These are phyloP conservation scores for Clarireedia sp. DNA, from an alignment of 2,329 filamentous ascomycete genomes.

Conservation along the genomic window DNA sequence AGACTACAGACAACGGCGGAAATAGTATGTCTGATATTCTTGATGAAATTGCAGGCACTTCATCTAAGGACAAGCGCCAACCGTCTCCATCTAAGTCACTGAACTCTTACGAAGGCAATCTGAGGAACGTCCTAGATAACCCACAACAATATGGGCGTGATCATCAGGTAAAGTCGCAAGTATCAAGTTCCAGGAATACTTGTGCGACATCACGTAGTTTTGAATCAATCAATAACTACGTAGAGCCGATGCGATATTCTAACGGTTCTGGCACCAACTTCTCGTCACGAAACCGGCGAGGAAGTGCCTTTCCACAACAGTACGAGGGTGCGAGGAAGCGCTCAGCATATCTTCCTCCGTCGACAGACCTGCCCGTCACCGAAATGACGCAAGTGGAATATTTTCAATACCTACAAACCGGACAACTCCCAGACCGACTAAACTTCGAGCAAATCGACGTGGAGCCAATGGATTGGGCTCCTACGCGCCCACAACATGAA, in stretches of 20 bases:
- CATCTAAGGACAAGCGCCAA: neutral
- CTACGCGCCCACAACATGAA: constrained; percentile 1
- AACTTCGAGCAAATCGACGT: neutral
- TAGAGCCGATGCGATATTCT: neutral
- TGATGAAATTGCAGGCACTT: constrained; percentile 8
- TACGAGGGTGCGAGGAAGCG: neutral
- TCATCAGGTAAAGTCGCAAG: neutral
- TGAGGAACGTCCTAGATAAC: neutral
- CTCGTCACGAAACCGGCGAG: neutral
- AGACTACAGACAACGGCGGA: constrained; percentile 25
- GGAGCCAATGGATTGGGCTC: constrained; percentile 62
- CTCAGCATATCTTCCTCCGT: neutral
- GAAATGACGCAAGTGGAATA: constrained; percentile 11
- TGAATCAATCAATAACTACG: neutral
- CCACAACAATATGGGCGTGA: neutral
- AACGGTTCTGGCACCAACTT: neutral
- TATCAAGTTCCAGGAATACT: neutral
- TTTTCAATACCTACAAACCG: constrained; percentile 11
- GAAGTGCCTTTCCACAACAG: neutral
- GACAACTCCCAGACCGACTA: neutral
- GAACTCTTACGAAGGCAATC: neutral
- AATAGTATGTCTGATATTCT: constrained; percentile 38
- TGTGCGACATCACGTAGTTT: neutral
- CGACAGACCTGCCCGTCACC: constrained; percentile 16
- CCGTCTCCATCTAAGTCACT: neutral